A percentile compares a stretch with the other conserved stretches of the same genome.
phyloP scores from a whole-genome alignment of 176 grass and related monocot genomes.

The Tillandsia fasciculata region DNA sequence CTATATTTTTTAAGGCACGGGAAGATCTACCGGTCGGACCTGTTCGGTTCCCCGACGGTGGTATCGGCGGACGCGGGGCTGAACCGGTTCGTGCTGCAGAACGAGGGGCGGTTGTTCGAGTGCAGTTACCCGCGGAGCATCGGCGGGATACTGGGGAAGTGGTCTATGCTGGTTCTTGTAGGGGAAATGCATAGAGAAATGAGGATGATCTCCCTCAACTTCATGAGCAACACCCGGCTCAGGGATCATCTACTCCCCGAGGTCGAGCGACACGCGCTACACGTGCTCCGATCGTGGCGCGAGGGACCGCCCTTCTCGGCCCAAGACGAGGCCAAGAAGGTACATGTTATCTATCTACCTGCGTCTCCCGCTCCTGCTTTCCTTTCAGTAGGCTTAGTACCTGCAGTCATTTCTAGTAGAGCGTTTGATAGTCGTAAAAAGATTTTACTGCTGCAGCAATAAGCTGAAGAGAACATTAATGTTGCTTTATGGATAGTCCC shows the following conservation, averaged over 20 bases:
- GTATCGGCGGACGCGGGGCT: slow-evolving; percentile 84
- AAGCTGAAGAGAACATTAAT: too few species aligned
- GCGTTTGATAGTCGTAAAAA: too few species aligned
- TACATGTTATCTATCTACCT: not conserved
- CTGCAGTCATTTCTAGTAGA: too few species aligned
- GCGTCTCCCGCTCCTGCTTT: too few species aligned
- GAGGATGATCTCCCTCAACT: slow-evolving; percentile 85
- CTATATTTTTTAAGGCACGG: slow-evolving; percentile 42
- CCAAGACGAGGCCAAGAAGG: slow-evolving; percentile 89
- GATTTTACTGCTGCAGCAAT: too few species aligned
- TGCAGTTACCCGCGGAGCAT: slow-evolving; percentile 95
- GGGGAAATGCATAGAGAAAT: slow-evolving; percentile 76
- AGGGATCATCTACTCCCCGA: slow-evolving; percentile 59
- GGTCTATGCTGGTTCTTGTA: slow-evolving; percentile 71
- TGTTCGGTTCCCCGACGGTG: slow-evolving; percentile 77
- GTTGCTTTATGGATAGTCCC: too few species aligned
- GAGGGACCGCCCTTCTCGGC: slow-evolving; percentile 48
- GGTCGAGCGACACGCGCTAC: slow-evolving; percentile 70
- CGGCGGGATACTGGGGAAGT: slow-evolving; percentile 84
- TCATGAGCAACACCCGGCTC: slow-evolving; percentile 77
- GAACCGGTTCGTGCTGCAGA: slow-evolving; percentile 91
- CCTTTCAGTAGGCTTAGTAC: too few species aligned
- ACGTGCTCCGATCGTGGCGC: slow-evolving; percentile 52
- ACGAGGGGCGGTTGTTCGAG: slow-evolving; percentile 80
- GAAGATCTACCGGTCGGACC: slow-evolving; percentile 69